Evolutionary conservation across 345 rosid species (phyloP).

Genomic region (Salix suchowensis): DNA sequence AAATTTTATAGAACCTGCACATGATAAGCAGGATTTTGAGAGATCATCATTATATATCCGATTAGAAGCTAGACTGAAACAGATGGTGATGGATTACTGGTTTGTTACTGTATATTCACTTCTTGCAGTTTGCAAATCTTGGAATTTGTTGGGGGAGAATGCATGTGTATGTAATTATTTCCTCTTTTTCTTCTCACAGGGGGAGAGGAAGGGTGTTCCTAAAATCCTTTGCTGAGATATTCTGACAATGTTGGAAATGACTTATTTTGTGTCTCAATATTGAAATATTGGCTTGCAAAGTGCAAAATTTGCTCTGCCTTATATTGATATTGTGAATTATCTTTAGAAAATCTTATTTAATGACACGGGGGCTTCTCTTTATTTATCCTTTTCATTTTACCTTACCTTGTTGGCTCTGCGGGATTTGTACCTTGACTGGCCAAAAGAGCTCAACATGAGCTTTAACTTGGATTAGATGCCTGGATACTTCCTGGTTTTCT

Average conservation of each 20-base stretch:
- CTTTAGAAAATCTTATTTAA: not conserved
- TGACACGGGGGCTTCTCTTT: not conserved
- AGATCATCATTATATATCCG: constrained; percentile 72
- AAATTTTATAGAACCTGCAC: constrained; percentile 93
- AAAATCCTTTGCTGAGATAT: not conserved
- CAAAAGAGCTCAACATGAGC: not conserved
- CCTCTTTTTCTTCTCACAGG: not conserved
- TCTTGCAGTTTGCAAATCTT: not conserved
- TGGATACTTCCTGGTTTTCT: no score
- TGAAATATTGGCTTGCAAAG: not conserved
- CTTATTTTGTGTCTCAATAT: not conserved
- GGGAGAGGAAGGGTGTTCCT: not conserved
- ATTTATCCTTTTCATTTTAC: no score
- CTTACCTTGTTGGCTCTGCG: not conserved
- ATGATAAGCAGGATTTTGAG: constrained; percentile 96
- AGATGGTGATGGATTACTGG: constrained; percentile 65
- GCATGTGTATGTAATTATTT: not conserved
- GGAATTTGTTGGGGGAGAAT: not conserved
- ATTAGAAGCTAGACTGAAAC: constrained; percentile 70
- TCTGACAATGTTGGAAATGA: not conserved
- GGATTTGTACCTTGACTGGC: not conserved
- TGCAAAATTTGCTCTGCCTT: not conserved
- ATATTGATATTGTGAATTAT: not conserved
- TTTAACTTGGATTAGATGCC: no score
- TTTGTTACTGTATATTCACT: constrained; percentile 27